phyloP scores from a whole-genome alignment of 2,329 filamentous ascomycete species.

The Colletotrichum abscissum region DNA sequence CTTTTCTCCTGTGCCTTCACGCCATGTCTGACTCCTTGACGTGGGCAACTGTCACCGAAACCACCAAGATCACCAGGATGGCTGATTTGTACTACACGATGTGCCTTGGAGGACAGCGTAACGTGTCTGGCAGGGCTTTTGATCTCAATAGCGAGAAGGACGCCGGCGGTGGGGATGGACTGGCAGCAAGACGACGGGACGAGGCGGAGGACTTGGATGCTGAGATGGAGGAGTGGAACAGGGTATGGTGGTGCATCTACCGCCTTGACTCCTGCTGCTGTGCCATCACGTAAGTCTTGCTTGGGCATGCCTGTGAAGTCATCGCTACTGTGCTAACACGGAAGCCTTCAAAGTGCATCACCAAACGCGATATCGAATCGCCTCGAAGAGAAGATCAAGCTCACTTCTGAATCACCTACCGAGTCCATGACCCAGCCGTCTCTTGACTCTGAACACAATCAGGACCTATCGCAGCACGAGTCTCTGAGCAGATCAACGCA shows the following conservation, averaged over 20 bases:
- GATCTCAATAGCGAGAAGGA: not conserved
- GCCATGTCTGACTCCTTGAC: not conserved
- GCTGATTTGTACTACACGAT: not conserved
- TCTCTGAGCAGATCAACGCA: not conserved
- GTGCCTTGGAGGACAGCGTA: not conserved
- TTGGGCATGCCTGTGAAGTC: not conserved
- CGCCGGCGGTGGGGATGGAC: no score
- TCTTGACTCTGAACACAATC: not conserved
- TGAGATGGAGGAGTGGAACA: not conserved
- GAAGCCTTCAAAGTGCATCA: not conserved
- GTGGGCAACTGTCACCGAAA: not conserved
- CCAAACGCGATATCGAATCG: not conserved
- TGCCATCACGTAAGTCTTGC: not conserved
- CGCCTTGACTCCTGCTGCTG: not conserved
- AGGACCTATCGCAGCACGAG: not conserved
- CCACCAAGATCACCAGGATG: not conserved
- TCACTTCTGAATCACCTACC: not conserved
- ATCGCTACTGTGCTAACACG: not conserved
- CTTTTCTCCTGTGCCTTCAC: not conserved
- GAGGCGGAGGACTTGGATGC: not conserved
- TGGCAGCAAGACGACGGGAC: not conserved
- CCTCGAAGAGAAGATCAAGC: not conserved
- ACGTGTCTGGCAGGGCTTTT: not conserved
- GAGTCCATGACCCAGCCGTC: not conserved
- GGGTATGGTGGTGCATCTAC: not conserved